Base-by-base conservation (phyloP, 2,329 filamentous ascomycete genomes). In the Aspergillus vadensis region DNA sequence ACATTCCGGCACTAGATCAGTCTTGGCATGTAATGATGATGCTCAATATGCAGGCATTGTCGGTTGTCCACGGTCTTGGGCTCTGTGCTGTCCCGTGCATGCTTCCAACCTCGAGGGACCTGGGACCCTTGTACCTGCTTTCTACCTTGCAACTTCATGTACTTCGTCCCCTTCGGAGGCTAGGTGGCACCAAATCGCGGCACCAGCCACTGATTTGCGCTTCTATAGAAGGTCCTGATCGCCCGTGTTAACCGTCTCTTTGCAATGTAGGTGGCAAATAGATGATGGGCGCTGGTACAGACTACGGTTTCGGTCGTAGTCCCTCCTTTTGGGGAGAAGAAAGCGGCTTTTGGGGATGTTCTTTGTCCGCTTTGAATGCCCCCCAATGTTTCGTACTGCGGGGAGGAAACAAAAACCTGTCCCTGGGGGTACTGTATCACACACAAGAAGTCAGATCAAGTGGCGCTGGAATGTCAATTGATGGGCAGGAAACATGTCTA, bases 371-470 rank as follows among this genome's bases (percentile, higher is more conserved):
- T 88, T 83, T 73, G 6, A 17, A 73, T 78, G 87, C 89, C 89
- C 87, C 88, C 86, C 85, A 74, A 73, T 70, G 47, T 62, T 68
- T 73, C 69, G 57, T 57, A 49, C 63, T 68, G 70, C 70, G 86
- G 86, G 87, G 89, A 88, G 90, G 89, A 93, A 81, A 90, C 89
- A 96, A 97, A 97, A 92, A 95, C 91, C 81, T 87, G 89, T 96
- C 91, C 88, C 83, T 76, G 90, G 91, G 88, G 90, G 88, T 86
- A 88, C 85, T 91, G 91, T 89, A 84, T 81, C 74, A 85, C 90
- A 88, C 73, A 92, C 88, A 70, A 83, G 91, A 93, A 87, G 89
- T 63, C 44, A 43, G 36, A 39, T 44, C 50, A n/a, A 23, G 47
- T 32, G 47, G 47, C 43, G 19, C 39, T 7, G 32, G 27, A 48